Evolutionary conservation across 2,329 filamentous ascomycete species (phyloP), one percentile per base, ranked within the genome.

Genomic region (Thermothelomyces thermophilus): DNA sequence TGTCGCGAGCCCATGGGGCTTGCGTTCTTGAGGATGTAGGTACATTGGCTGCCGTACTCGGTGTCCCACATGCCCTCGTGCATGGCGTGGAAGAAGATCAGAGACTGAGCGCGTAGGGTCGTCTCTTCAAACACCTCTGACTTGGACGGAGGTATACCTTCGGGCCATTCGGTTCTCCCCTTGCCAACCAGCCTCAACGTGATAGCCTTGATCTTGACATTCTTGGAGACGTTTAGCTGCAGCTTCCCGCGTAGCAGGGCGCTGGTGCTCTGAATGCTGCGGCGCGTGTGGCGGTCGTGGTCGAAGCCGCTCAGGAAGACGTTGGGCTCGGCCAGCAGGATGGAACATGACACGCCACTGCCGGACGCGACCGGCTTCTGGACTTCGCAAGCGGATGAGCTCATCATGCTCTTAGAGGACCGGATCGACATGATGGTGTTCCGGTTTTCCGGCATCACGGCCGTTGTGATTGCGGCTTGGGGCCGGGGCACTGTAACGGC

Each of bases 91-190:
- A 96, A 98, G 64, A 97, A 97, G 0, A 86, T 91, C 69, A 89
- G 83, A 16, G 83, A 91, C 62, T 96, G 90, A 35, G 87, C 91
- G 68, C 94, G 84, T 52, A 97, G 76, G 3, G 83, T 87, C 58
- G 93, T 86, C 55, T 88, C 86, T 63, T 97, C 90, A 60, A 82
- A 85, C 46, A 88, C 82, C 35, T 95, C 87, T 1, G 84, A 77
- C 66, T 95, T 95, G 50, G 84, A 77, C 0, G 90, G 90, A 3
- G 93, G 91, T 26, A 97, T 93, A 44, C 90, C 89, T 71, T 97
- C 93, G 14, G 93, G 91, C 93, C 93, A 98, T 63, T 95, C 90
- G 1, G 93, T 97, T 56, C 86, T 80, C 3, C 90, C 88, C 63
- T 83, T 85, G 26, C 91, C 93, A 35, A 84, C 80, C 59, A 98